Percentiles rank a stretch among this genome's conserved stretches.
Evolutionary conservation across 768 basidiomycete genomes (phyloP).

Genomic region (Trichaptum fuscoviolaceum): DNA sequence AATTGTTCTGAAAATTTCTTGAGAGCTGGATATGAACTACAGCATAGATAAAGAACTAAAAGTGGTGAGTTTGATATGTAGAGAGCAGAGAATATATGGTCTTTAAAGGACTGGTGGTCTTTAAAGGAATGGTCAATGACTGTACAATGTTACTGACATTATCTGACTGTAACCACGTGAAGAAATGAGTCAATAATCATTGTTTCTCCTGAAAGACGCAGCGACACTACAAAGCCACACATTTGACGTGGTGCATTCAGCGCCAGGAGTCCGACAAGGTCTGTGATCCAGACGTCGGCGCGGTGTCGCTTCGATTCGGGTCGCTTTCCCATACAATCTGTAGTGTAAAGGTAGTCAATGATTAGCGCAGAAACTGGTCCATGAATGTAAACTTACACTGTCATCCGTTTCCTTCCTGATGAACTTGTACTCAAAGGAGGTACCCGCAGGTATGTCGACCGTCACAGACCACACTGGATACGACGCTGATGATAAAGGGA

Average conservation of each 20-base stretch:
- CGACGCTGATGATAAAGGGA: slow-evolving; percentile 44
- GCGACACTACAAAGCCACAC: no score
- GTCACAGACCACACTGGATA: slow-evolving; percentile 54
- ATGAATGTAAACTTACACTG: slow-evolving; percentile 30
- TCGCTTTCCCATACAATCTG: slow-evolving; percentile 60
- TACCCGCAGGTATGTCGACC: slow-evolving; percentile 43
- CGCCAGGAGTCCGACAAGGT: slow-evolving; percentile 41
- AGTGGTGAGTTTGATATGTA: no score
- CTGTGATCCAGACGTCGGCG: slow-evolving; percentile 34
- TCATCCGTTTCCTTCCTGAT: slow-evolving; percentile 50
- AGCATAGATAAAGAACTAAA: no score
- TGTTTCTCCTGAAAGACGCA: no score
- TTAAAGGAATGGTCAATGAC: no score
- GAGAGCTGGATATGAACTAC: no score
- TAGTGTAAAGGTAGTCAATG: not conserved
- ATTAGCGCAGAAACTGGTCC: not conserved
- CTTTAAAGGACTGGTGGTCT: no score
- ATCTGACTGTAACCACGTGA: no score
- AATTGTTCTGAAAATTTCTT: no score
- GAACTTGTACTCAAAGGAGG: slow-evolving; percentile 54
- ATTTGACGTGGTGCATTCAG: slow-evolving; percentile 24
- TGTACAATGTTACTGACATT: no score
- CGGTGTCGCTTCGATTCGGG: slow-evolving; percentile 47
- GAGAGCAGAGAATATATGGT: no score
- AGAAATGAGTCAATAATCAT: no score